Base-by-base conservation (phyloP, 768 basidiomycete species). In the Rubroboletus satanas region DNA sequence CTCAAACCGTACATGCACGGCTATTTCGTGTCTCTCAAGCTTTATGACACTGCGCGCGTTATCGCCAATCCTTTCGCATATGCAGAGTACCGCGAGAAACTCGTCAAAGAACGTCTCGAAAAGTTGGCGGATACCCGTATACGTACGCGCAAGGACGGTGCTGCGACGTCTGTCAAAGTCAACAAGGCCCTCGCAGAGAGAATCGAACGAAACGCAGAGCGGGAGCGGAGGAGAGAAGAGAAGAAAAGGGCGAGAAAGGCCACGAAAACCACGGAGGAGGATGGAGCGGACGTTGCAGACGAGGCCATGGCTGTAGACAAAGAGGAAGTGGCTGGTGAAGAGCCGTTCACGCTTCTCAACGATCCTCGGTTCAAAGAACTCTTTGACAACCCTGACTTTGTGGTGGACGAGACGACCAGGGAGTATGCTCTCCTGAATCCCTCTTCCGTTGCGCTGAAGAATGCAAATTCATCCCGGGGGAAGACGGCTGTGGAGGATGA, bases 1-100 rank as follows among this genome's bases (percentile, higher is more conserved):
- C 90, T 98, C 78, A 96, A 96, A 72, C 97, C 97, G 5, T 99
- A 98, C 74, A 98, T 99, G 96, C 97, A 99, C 72, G 97, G 97
- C 41, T 98, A 95, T 83, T 98, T 99, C 77, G 73, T 98, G 58
- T 91, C 94, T 5, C 85, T 98, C 73, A 92, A 93, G 65, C 83
- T 98, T 6, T 98, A 98, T 75, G 92, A 95, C 63, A 88, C 95
- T 48, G 97, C 97, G 2, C 87, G 95, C 32, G 82, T 96, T 59
- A 94, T 98, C 61, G 88, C 93, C 53, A 98, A 98, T 75, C 97
- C 97, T 2, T 95, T 93, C 68, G 93, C 88, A 10, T 98, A 98
- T 70, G 86, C 85, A 38, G 97, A 99, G 66, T 87, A 98, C 71
- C 88, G 93, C 59, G 93, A 96, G 71, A 87, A 86, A 65, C 74